A percentile compares a stretch with the other conserved stretches of the same genome.
Evolutionary conservation across 2,329 filamentous ascomycete genomes (phyloP).

Genomic region (Claviceps digitariae): DNA sequence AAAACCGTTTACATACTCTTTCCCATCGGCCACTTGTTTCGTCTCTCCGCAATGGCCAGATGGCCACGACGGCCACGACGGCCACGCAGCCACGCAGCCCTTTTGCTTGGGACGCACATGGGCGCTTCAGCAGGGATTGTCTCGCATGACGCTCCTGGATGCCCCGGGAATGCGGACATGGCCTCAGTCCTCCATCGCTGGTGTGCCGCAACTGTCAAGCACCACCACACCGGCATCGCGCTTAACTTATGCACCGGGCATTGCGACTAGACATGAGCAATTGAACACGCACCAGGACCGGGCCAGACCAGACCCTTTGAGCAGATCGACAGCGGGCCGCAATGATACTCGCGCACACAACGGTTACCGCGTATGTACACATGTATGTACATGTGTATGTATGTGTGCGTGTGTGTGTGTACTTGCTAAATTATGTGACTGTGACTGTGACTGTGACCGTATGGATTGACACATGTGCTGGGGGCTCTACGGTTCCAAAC

Average conservation of each 20-base stretch:
- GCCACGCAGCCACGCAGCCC: neutral
- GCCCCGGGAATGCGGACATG: neutral
- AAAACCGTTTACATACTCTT: neutral
- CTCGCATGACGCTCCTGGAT: neutral
- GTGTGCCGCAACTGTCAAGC: neutral
- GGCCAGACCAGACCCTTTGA: neutral
- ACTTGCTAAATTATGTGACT: neutral
- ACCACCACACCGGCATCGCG: neutral
- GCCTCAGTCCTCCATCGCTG: neutral
- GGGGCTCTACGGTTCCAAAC: neutral
- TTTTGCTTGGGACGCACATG: neutral
- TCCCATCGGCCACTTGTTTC: conserved; percentile 1
- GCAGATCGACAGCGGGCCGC: neutral
- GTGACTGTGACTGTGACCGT: neutral
- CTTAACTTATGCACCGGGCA: neutral
- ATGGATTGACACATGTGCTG: neutral
- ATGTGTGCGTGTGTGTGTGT: too few relatives aligned
- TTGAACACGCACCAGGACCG: neutral
- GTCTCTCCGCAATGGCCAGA: neutral
- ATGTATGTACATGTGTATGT: neutral
- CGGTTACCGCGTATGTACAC: too few relatives aligned
- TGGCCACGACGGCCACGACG: neutral
- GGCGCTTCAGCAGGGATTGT: neutral
- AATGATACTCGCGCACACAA: neutral
- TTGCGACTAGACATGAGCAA: neutral